Evolutionary conservation across 257 asterid genomes (phyloP), one percentile per base, ranked within the genome.

Genomic region (Eucommia ulmoides): DNA sequence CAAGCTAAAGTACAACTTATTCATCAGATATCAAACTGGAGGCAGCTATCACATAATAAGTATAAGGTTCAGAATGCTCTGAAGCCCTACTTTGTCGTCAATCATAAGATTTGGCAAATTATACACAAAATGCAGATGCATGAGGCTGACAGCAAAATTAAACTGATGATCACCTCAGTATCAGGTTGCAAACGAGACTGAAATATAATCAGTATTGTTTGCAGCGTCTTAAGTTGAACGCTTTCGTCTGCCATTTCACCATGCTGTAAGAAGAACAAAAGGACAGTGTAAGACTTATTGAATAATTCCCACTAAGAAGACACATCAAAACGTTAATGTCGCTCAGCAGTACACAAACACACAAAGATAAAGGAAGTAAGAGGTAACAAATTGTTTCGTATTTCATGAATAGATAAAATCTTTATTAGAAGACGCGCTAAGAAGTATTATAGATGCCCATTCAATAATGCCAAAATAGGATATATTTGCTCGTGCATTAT

Each of bases 231-330:
- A 46, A 89, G 86, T 53, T 89, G 98, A 65, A 89, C 69, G 60
- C 78, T 74, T 63, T 89, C 98, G 62, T 89, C 96, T 38, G 80
- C 86, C 93, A 89, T 89, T 73, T 89, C 96, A 68, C 93, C 79
- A 42, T 89, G 98, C 98, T 89, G 79, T 49, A 20, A 4, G 18
- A 53, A 54, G 52, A 16, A 42, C 53, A 54, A 15, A 42, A 45
- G 23, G 59, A 19, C 19, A 63, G 45, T 29, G 55, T 20, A 54
- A 51, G 50, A 56, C 20, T n/a, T 21, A 35, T 35, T 4, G 15
- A 18, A 35, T 35, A 6, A 35, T 35, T 35, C 44, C 3, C 15
- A 4, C 11, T 35, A 11, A 35, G n/a, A 3, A 35, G n/a, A 35
- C 11, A 35, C 44, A 35, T 35, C 44, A 35, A 35, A 35, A 35